Evolutionary conservation across 371 early-diverging fungal genomes (phyloP), one percentile per base, ranked within the genome.

Genomic region (Smittium culicis): DNA sequence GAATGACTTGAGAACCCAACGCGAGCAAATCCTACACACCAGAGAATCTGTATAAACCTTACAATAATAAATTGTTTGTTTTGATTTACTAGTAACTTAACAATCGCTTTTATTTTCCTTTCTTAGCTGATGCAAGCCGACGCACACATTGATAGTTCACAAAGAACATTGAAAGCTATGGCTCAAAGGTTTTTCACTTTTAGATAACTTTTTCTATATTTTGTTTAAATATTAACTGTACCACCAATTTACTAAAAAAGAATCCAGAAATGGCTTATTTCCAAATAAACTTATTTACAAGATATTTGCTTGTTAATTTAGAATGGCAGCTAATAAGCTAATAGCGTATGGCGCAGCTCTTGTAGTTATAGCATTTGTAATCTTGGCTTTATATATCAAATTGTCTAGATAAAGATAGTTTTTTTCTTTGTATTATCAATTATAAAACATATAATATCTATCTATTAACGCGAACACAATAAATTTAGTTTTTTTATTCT

Each of bases 21-120:
- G 97, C 32, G 93, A 96, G 74, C 94, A 94, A 62, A 90, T 96
- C 72, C 68, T 85, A 31, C 78, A 90, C 61, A 90, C 94, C 27
- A 79, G 90, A 68, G 87, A 94, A 79, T 85, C 88, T 20, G 89
- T 91, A 83, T 68, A 81, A 73, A 35, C 66, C 28, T 45, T 68
- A 25, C 2, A 2, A 66, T 16, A 67, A n/a, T 32, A 66, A 65
- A 0, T 0, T 30, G 2, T 32, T 32, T 11, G 11, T 27, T 25
- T 59, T 59, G 66, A 59, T n/a, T n/a, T n/a, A n/a, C n/a, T n/a
- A n/a, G n/a, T n/a, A n/a, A n/a, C n/a, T n/a, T n/a, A 24, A 2
- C 64, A 28, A 59, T 30, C 59, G 55, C 33, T 66, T 28, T n/a
- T 34, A 25, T 20, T 32, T 35, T 0, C 2, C 17, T 29, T 45